Conservation (phyloP, 2,329 filamentous ascomycete species). For the Aspergillus persii region DNA sequence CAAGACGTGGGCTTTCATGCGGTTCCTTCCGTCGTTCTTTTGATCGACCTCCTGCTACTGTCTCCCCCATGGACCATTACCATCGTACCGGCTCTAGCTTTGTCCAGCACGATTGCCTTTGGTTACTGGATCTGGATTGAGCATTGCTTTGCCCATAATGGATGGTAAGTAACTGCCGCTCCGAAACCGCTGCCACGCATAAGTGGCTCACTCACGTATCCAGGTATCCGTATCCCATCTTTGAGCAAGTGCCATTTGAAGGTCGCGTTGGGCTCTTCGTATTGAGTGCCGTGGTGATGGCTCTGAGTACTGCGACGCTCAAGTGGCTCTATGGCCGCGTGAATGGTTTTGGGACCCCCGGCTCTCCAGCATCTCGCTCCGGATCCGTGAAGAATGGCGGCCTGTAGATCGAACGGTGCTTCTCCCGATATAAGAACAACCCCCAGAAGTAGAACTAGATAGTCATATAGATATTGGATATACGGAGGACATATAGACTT, state of each 20-base stretch:
- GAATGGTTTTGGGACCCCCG: slow-evolving; percentile 35
- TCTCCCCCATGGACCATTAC: slow-evolving; percentile 61
- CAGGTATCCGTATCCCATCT: slow-evolving; percentile 85
- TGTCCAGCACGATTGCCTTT: slow-evolving; percentile 54
- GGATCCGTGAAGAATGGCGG: slow-evolving; percentile 29
- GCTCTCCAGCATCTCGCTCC: slow-evolving; percentile 23
- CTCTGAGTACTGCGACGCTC: slow-evolving; percentile 64
- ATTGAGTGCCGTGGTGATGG: slow-evolving; percentile 69
- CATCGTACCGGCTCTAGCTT: slow-evolving; percentile 48
- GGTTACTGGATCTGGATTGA: slow-evolving; percentile 66
- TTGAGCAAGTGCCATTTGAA: slow-evolving; percentile 63
- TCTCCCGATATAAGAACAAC: no score
- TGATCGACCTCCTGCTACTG: slow-evolving; percentile 56
- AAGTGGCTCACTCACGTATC: slow-evolving; percentile 12
- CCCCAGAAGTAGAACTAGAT: not conserved
- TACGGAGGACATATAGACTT: not conserved
- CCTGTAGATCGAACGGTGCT: slow-evolving; percentile 12
- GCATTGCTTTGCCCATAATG: slow-evolving; percentile 57
- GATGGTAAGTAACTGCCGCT: slow-evolving; percentile 48
- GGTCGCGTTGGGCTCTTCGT: slow-evolving; percentile 69
- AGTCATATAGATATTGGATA: not conserved
- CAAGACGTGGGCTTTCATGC: slow-evolving; percentile 50
- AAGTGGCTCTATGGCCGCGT: slow-evolving; percentile 66
- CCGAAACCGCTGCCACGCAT: no score
- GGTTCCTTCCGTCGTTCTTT: slow-evolving; percentile 53